Evolutionary conservation across 192 early-diverging fungal genomes (phyloP).

Genomic region (Mortierella hygrophila): DNA sequence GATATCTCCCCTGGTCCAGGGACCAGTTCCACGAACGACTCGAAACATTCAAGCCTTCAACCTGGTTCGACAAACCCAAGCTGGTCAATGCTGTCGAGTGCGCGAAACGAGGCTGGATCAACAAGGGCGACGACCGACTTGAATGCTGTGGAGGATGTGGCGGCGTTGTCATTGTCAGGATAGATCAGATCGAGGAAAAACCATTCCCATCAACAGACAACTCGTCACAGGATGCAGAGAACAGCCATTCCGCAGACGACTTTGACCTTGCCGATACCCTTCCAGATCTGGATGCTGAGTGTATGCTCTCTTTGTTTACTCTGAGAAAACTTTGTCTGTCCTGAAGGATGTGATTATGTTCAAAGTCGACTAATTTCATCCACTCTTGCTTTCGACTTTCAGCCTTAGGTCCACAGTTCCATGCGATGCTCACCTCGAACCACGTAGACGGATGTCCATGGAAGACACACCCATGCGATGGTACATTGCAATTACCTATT

Average conservation of each 20-base stretch:
- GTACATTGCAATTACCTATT: not conserved
- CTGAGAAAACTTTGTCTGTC: not conserved
- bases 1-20: slow-evolving; percentile 47
- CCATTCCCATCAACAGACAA: not conserved
- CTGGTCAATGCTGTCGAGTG: slow-evolving; percentile 47
- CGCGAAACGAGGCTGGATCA: slow-evolving; percentile 52
- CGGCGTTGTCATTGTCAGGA: slow-evolving; percentile 41
- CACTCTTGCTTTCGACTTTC: not conserved
- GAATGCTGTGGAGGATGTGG: slow-evolving; percentile 53
- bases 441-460: slow-evolving; percentile 36
- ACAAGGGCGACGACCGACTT: slow-evolving; percentile 37
- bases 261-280: not conserved
- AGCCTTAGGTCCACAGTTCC: slow-evolving; percentile 43
- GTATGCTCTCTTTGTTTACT: not conserved
- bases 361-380: not conserved
- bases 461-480: slow-evolving; percentile 48
- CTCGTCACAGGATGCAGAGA: not conserved
- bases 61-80: slow-evolving; percentile 55
- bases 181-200: slow-evolving; percentile 5
- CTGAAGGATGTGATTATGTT: not conserved
- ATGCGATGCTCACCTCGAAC: slow-evolving; percentile 39
- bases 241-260: not conserved
- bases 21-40: slow-evolving; percentile 50
- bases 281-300: slow-evolving; percentile 23
- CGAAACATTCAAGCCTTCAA: slow-evolving; percentile 49